Evolutionary conservation across 179 eudicot species (phyloP).

Genomic region (Amaranthus tricolor): DNA sequence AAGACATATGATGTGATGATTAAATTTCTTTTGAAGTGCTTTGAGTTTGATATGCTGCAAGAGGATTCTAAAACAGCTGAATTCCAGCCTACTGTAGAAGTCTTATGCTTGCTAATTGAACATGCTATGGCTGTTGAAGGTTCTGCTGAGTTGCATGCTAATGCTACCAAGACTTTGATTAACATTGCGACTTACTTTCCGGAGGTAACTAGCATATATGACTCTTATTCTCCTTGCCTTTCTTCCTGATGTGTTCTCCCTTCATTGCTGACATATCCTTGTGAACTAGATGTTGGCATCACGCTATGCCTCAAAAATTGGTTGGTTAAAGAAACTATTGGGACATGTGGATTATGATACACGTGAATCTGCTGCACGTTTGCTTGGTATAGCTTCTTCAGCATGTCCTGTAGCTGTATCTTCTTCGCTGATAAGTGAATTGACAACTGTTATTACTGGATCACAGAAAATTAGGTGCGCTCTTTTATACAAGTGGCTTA

Average conservation of each 20-base stretch:
- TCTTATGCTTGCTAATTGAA: conserved; percentile 68
- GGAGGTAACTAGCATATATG: conserved; percentile 42
- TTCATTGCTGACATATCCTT: conserved; percentile 25
- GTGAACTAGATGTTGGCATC: conserved; percentile 57
- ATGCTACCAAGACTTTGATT: conserved; percentile 72
- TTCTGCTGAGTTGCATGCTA: conserved; percentile 84
- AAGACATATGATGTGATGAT: conserved; percentile 74
- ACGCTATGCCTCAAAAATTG: conserved; percentile 67
- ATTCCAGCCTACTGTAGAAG: conserved; percentile 48
- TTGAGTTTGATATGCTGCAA: conserved; percentile 59
- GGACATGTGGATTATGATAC: conserved; percentile 74
- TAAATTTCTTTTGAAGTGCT: conserved; percentile 80
- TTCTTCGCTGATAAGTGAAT: conserved; percentile 57
- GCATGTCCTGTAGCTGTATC: conserved; percentile 58
- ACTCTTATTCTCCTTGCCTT: conserved; percentile 1
- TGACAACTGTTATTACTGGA: conserved; percentile 50
- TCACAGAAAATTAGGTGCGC: conserved; percentile 57
- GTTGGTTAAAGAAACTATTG: conserved; percentile 78
- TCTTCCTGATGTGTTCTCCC: neutral
- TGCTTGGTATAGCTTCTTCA: conserved; percentile 90
- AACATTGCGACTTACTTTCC: conserved; percentile 70
- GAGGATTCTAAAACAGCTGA: conserved; percentile 37
- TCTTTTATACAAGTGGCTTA: neutral
- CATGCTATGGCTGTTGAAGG: conserved; percentile 95
- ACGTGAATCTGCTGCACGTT: conserved; percentile 82